Base-by-base conservation (phyloP, 768 basidiomycete species). In the Boletus subparvulus region DNA sequence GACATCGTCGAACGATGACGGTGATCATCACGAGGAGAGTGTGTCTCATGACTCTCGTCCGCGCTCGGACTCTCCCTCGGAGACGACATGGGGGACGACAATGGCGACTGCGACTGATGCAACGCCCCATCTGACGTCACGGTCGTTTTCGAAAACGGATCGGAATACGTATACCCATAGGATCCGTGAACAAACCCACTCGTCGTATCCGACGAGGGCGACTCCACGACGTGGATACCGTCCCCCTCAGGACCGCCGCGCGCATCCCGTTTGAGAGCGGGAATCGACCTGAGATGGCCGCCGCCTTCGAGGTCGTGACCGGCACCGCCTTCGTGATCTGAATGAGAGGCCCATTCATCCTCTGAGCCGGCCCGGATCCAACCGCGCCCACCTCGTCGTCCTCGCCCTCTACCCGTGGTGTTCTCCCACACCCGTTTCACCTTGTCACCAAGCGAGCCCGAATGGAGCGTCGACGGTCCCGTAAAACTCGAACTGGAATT, bases 351-450 rank as follows among this genome's bases (percentile, higher is more conserved):
- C 78, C 79, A 83, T 56, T 79, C 80, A 54, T 81, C 81, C 37
- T 73, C 71, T 37, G 75, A 79, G 37, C 75, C 74, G 40, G 83
- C 77, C 58, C 76, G 76, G 24, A 83, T 71, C 83, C 83, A 85
- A 30, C 83, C 81, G 45, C 73, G 70, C 46, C 65, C 68, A 58
- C 65, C 61, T 54, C 64, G 66, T 68, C 60, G 58, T 49, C 43
- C 55, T 12, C n/a, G 37, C 5, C 28, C 47, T 21, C 52, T 32
- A 7, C 37, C 36, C 21, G 47, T 52, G 13, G 64, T 53, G 54
- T 61, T 56, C 50, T 58, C 53, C 74, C 69, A 71, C 17, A 69
- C 44, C 2, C 50, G 61, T 17, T 62, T 73, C 33, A 66, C 55
- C 63, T 64, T 71, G 54, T 59, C 65, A 41, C 62, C 62, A 3